Conservation (phyloP, 768 basidiomycete species). For the Obba rivulosa region DNA sequence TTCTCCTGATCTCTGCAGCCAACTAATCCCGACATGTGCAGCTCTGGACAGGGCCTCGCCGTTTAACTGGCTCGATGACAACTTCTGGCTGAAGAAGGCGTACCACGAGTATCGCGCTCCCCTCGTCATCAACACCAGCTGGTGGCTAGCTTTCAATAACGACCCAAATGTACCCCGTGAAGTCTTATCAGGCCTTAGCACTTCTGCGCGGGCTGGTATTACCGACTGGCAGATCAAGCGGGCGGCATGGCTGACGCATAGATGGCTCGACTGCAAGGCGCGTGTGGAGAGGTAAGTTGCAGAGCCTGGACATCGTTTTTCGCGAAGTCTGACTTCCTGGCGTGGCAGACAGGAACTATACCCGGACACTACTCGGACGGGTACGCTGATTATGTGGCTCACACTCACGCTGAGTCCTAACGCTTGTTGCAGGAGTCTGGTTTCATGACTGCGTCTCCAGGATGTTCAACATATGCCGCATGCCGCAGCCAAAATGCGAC, state of each 20-base stretch:
- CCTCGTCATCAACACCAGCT: constrained; percentile 86
- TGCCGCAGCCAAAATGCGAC: constrained; percentile 68
- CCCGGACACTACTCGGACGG: constrained; percentile 68
- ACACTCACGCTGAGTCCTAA: not conserved
- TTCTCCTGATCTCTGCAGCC: constrained; percentile 7
- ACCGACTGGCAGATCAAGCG: constrained; percentile 83
- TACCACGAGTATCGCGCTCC: constrained; percentile 88
- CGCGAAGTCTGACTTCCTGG: not conserved
- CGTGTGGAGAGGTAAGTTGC: constrained; percentile 52
- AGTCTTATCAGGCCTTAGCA: constrained; percentile 19
- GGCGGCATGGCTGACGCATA: constrained; percentile 74
- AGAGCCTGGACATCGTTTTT: not conserved
- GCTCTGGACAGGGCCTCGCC: constrained; percentile 82
- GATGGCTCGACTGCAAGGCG: constrained; percentile 69
- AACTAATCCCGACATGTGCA: constrained; percentile 19
- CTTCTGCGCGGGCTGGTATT: constrained; percentile 30
- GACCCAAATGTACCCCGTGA: constrained; percentile 56
- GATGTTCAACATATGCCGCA: constrained; percentile 74
- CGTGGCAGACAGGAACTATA: constrained; percentile 56
- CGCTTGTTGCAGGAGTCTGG: constrained; percentile 47
- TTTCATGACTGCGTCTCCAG: constrained; percentile 48
- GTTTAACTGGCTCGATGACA: constrained; percentile 92
- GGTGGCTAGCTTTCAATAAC: constrained; percentile 88
- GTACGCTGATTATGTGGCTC: constrained; percentile 28
- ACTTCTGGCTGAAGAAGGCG: constrained; percentile 83